Base-by-base conservation (phyloP, 257 asterid genomes). In the Marsdenia floribunda region DNA sequence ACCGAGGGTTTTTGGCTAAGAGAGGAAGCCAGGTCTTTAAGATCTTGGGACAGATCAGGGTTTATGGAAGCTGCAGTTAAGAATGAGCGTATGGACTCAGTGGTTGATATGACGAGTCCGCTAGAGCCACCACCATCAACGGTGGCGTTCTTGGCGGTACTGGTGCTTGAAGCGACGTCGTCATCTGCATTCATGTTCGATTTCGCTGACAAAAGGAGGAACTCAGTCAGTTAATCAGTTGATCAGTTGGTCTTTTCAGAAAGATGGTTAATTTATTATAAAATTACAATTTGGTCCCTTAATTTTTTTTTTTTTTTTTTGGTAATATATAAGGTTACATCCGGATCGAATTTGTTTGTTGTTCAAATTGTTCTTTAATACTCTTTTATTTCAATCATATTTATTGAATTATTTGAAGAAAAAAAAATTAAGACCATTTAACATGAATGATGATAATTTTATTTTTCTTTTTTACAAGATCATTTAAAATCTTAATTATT, bases 81-180 rank as follows among this genome's bases (percentile, higher is more conserved):
- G 76, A 94, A 94, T 33, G 88, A 78, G 22, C 80, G 86, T 77
- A 89, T 82, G 49, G 78, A 58, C 58, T 88, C 93, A 2, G 97
- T 89, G 35, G 71, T 59, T 55, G 92, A 84, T 58, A 94, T 73
- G 33, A 86, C 78, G 61, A 94, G 78, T 26, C 94, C 87, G 44
- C 75, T 72, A 72, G 44, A 54, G 50, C 63, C 64, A 12, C 64
- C 47, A 19, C 73, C 73, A 35, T 42, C 84, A 52, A 75, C 79
- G 68, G 69, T 12, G 72, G 67, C 70, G 29, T 70, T 21, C 26
- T 73, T 40, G 72, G 78, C 55, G 29, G 81, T 75, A 38, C 67
- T 35, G 74, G 87, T 52, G 58, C 85, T 53, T 67, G 82, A 74
- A 2, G 83, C 40, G 61, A 68, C 72, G 73, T 4, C 75, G 81